Conservation (phyloP, 2,329 filamentous ascomycete species). For the Stagonosporopsis chrysanthemi region DNA sequence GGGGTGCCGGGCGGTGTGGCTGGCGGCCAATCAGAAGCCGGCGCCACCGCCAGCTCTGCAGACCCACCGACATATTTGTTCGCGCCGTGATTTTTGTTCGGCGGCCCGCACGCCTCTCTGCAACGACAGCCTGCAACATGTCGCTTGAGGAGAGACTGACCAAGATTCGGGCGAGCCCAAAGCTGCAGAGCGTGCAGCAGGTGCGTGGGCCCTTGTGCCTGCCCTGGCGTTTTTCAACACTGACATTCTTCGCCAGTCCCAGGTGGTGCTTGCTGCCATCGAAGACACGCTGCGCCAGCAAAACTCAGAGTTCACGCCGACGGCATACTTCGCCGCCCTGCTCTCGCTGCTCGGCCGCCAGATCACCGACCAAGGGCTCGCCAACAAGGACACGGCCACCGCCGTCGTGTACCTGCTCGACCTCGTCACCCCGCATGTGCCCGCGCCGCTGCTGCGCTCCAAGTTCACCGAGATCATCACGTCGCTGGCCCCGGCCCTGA, state of each 20-base stretch:
- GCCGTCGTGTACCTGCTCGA: slow-evolving; percentile 96
- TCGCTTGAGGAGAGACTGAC: slow-evolving; percentile 89
- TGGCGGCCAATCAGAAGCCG: no score
- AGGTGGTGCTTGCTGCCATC: slow-evolving; percentile 86
- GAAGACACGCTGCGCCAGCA: slow-evolving; percentile 92
- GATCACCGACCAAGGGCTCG: slow-evolving; percentile 67
- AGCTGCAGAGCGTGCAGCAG: slow-evolving; percentile 93
- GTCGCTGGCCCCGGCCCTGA: slow-evolving; percentile 82
- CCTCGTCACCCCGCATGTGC: slow-evolving; percentile 83
- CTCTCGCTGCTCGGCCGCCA: slow-evolving; percentile 85
- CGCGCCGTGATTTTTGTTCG: slow-evolving; percentile 2
- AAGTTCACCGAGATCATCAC: slow-evolving; percentile 95
- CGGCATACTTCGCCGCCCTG: slow-evolving; percentile 95
- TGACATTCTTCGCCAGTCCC: slow-evolving; percentile 67
- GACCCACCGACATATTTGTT: no score
- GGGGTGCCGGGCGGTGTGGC: no score
- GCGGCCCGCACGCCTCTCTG: slow-evolving; percentile 16
- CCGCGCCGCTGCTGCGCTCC: slow-evolving; percentile 84
- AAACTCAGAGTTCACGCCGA: slow-evolving; percentile 81
- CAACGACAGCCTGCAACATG: slow-evolving; percentile 46
- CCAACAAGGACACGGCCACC: slow-evolving; percentile 82
- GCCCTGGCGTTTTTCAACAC: background rate
- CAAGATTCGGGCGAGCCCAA: slow-evolving; percentile 91
- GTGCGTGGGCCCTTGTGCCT: slow-evolving; percentile 55
- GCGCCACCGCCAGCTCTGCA: no score